These are phyloP conservation scores for Lyophyllum shimeji DNA, from an alignment of 768 basidiomycete genomes.

Conservation along the genomic window DNA sequence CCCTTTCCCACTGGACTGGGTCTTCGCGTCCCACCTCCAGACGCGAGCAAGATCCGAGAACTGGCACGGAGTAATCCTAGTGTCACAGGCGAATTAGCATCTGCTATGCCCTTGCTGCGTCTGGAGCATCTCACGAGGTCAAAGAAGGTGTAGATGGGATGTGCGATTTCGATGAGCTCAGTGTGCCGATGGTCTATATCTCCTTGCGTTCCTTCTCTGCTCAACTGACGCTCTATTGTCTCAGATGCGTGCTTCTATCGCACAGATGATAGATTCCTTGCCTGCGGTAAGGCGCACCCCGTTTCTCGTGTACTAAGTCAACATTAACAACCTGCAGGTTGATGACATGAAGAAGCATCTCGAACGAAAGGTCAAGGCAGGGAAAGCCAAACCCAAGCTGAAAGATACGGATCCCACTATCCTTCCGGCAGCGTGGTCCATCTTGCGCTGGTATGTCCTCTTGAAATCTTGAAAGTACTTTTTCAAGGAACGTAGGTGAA, in stretches of 20 bases:
- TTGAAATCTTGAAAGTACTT: not conserved
- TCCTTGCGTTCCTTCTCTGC: not conserved
- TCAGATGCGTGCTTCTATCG: slow-evolving; percentile 50
- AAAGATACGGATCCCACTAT: slow-evolving; percentile 49
- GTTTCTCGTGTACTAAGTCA: not conserved
- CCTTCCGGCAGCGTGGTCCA: slow-evolving; percentile 61
- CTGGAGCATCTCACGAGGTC: not conserved
- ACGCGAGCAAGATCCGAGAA: slow-evolving; percentile 7
- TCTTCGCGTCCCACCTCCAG: slow-evolving; percentile 49
- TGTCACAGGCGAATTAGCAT: not conserved
- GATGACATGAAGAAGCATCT: slow-evolving; percentile 61
- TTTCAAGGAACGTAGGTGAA: slow-evolving; percentile 18
- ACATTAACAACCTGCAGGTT: slow-evolving; percentile 32
- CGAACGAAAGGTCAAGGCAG: slow-evolving; percentile 45
- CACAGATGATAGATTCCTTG: slow-evolving; percentile 40
- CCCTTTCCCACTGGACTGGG: slow-evolving; percentile 62
- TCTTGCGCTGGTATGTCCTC: slow-evolving; percentile 55
- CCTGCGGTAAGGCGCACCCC: slow-evolving; percentile 40
- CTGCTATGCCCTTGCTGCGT: not conserved
- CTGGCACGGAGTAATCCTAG: not conserved
- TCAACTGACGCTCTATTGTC: not conserved
- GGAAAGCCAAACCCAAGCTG: slow-evolving; percentile 53
- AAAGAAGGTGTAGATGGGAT: slow-evolving; percentile 34
- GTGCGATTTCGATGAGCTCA: slow-evolving; percentile 53
- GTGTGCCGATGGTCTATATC: slow-evolving; percentile 30